phyloP scores from a whole-genome alignment of 139 green algal species.

The Deuterostichococcus epilithicus region DNA sequence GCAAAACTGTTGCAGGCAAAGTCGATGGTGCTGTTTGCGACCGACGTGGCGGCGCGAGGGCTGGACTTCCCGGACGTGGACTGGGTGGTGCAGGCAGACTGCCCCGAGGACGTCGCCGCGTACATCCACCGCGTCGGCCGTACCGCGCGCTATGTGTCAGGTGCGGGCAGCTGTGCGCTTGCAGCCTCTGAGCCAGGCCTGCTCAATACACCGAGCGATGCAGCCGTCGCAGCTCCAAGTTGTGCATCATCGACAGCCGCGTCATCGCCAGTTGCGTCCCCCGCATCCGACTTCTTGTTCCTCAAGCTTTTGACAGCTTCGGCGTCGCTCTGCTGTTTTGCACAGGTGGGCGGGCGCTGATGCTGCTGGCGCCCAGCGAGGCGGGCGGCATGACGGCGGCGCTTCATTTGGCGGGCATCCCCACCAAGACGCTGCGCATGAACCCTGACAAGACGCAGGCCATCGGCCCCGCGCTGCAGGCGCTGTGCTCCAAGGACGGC shows the following conservation, averaged over 20 bases:
- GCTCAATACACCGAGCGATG: background rate
- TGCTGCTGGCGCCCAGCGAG: slow-evolving; percentile 78
- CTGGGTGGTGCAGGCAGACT: slow-evolving; percentile 93
- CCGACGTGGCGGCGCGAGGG: slow-evolving; percentile 84
- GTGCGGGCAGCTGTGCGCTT: slow-evolving; percentile 6
- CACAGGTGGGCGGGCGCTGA: slow-evolving; percentile 59
- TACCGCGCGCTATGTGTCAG: slow-evolving; percentile 68
- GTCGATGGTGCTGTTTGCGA: slow-evolving; percentile 86
- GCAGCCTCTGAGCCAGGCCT: background rate
- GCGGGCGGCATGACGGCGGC: slow-evolving; percentile 46
- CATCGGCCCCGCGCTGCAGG: slow-evolving; percentile 70
- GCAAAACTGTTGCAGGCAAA: too few species aligned
- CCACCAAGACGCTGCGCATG: slow-evolving; percentile 67
- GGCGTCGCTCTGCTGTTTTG: background rate
- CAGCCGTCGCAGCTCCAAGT: background rate
- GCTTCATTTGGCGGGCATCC: slow-evolving; percentile 77
- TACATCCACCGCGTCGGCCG: slow-evolving; percentile 96
- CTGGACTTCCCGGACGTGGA: slow-evolving; percentile 91
- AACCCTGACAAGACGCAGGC: slow-evolving; percentile 78
- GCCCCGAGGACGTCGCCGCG: slow-evolving; percentile 83
- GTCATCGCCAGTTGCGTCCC: background rate
- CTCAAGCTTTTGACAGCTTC: background rate
- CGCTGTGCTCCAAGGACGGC: slow-evolving; percentile 77
- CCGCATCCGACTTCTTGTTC: background rate
- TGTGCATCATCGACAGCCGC: background rate